phyloP scores from a whole-genome alignment of 495 filamentous ascomycete species.

The Astrothelium subdiscretum region DNA sequence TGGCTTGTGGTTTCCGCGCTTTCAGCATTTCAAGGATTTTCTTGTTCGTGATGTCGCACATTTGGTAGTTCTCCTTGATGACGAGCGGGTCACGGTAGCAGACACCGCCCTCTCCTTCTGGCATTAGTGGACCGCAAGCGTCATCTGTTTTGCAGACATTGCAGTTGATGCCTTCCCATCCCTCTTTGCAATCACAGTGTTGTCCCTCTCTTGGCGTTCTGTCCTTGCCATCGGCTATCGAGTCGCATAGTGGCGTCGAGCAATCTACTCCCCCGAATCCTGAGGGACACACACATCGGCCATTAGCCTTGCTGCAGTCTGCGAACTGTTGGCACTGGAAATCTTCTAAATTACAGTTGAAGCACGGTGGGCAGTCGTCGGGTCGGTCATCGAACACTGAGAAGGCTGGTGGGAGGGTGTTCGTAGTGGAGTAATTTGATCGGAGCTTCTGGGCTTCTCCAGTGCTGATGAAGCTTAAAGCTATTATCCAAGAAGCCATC shows the following conservation, averaged over 20 bases:
- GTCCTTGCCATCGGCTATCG: conserved; percentile 67
- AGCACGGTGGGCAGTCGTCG: conserved; percentile 56
- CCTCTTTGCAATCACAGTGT: conserved; percentile 77
- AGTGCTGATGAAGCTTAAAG: not conserved
- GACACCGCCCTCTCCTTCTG: conserved; percentile 58
- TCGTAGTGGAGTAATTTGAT: conserved; percentile 18
- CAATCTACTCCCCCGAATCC: conserved; percentile 94
- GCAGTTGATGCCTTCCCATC: conserved; percentile 98
- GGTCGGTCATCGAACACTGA: conserved; percentile 47
- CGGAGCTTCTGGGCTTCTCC: conserved; percentile 9
- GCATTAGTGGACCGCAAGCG: conserved; percentile 78
- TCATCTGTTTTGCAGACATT: conserved; percentile 80
- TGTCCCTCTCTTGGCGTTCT: conserved; percentile 55
- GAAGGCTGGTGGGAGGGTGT: conserved; percentile 27
- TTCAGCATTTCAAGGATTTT: conserved; percentile 84
- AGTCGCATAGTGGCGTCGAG: conserved; percentile 74
- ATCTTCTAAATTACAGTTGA: conserved; percentile 92
- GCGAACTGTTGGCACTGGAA: conserved; percentile 86
- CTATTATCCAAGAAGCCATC: not conserved
- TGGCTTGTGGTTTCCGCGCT: conserved; percentile 76
- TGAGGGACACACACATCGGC: conserved; percentile 81
- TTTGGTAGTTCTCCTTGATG: conserved; percentile 89
- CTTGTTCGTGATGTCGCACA: conserved; percentile 91
- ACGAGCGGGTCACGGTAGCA: conserved; percentile 87
- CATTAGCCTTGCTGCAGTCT: conserved; percentile 71